Evolutionary conservation across 208 protist genomes (phyloP).

Genomic region (Wallacemonas collosoma): DNA sequence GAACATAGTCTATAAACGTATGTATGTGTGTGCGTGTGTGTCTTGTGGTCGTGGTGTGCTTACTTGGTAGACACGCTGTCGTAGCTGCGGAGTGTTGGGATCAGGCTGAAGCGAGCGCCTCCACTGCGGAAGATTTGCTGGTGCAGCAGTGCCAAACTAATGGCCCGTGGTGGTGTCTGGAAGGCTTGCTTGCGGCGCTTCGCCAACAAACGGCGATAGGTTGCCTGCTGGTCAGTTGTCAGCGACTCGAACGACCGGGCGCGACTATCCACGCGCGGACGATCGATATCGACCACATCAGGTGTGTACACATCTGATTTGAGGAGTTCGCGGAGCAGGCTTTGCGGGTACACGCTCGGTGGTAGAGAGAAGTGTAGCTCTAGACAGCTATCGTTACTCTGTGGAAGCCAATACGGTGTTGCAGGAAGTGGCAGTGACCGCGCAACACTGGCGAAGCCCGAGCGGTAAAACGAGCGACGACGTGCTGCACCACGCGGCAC

Average conservation of each 20-base stretch:
- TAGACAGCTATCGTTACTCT: conserved; percentile 58
- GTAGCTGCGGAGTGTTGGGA: conserved; percentile 84
- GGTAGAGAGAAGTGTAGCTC: conserved; percentile 68
- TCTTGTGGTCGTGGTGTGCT: not conserved
- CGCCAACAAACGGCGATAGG: conserved; percentile 51
- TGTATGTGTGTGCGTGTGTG: not conserved
- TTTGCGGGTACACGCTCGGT: conserved; percentile 65
- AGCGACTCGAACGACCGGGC: conserved; percentile 48
- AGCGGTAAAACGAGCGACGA: conserved; percentile 9
- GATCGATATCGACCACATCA: conserved; percentile 76
- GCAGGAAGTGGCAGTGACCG: conserved; percentile 33
- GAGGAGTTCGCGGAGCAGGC: conserved; percentile 81
- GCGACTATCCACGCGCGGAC: conserved; percentile 37
- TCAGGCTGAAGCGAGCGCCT: conserved; percentile 70
- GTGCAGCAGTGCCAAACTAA: conserved; percentile 78
- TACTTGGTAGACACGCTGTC: conserved; percentile 80
- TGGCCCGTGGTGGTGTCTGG: conserved; percentile 51
- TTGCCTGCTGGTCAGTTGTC: conserved; percentile 49
- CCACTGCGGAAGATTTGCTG: conserved; percentile 87
- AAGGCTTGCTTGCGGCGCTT: conserved; percentile 69
- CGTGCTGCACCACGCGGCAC: conserved; percentile 7
- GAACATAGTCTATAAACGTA: not conserved
- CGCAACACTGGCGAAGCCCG: conserved; percentile 3
- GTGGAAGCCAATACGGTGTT: conserved; percentile 75
- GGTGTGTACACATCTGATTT: conserved; percentile 86